A percentile compares a stretch with the other conserved stretches of the same genome.
These are phyloP conservation scores for Chlorella sp. DNA, from an alignment of 139 green algal genomes.

Conservation along the genomic window DNA sequence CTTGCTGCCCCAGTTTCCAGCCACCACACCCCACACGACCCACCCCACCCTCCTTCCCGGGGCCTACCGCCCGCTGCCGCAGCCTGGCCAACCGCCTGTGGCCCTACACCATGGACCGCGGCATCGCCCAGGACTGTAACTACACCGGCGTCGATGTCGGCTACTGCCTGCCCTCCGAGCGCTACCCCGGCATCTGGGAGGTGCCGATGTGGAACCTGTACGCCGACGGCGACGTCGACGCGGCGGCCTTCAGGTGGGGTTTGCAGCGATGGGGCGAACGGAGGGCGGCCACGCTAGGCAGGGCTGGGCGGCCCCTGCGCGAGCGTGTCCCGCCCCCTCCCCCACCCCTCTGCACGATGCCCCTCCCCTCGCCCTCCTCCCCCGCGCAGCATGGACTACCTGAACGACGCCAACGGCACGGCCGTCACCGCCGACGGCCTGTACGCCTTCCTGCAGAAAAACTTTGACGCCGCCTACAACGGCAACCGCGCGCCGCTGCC, in stretches of 20 bases:
- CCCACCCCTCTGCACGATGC: too few species aligned
- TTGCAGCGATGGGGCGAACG: too few species aligned
- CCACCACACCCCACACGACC: too few species aligned
- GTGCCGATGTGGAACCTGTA: constrained; percentile 23
- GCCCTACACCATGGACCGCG: constrained; percentile 37
- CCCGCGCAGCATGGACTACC: too few species aligned
- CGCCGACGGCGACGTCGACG: too few species aligned
- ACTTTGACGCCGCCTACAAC: constrained; percentile 15
- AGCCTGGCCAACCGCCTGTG: constrained; percentile 22
- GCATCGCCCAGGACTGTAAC: constrained; percentile 33
- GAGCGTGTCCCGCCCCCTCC: too few species aligned
- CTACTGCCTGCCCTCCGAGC: constrained; percentile 10
- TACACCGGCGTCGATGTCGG: not conserved
- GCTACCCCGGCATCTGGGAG: constrained; percentile 25
- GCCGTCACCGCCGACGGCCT: constrained; percentile 1
- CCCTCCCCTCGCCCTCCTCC: too few species aligned
- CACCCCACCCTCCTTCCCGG: too few species aligned
- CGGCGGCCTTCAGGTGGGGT: too few species aligned
- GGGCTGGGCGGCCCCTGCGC: constrained; percentile 5
- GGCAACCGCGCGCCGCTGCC: constrained; percentile 27
- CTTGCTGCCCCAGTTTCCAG: too few species aligned
- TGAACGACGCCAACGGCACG: constrained; percentile 1
- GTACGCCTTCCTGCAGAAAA: not conserved
- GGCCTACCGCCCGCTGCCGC: too few species aligned
- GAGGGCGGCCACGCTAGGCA: too few species aligned